These are phyloP conservation scores for Candida loeiensis DNA, from an alignment of 805 yeast species.

Conservation along the genomic window DNA sequence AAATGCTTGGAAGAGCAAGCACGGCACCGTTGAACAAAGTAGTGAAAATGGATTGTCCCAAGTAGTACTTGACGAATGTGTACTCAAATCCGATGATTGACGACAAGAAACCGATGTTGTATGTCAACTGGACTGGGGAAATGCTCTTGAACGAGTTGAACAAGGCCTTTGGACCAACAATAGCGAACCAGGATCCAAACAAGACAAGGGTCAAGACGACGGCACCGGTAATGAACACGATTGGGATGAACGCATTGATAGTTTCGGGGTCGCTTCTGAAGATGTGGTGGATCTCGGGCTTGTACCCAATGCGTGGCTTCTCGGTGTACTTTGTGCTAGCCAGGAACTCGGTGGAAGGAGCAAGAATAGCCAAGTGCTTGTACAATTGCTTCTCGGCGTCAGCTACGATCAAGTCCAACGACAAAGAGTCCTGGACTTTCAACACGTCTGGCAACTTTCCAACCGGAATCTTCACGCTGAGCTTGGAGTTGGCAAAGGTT, in stretches of 20 bases:
- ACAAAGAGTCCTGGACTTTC: conserved; percentile 29
- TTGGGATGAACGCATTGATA: conserved; percentile 49
- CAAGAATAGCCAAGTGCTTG: conserved; percentile 27
- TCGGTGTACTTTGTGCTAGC: conserved; percentile 19
- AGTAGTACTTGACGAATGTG: conserved; percentile 54
- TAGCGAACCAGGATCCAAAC: conserved; percentile 41
- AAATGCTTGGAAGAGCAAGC: conserved; percentile 52
- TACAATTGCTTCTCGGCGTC: conserved; percentile 22
- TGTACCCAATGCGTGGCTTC: conserved; percentile 41
- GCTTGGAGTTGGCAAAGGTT: conserved; percentile 17
- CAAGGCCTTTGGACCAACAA: conserved; percentile 23
- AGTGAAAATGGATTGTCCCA: conserved; percentile 57
- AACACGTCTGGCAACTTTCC: conserved; percentile 34
- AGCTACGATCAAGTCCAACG: conserved; percentile 31
- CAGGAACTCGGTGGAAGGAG: conserved; percentile 27
- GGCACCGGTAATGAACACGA: conserved; percentile 46
- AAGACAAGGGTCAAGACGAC: conserved; percentile 40
- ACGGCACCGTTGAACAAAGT: conserved; percentile 48
- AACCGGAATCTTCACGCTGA: conserved; percentile 25
- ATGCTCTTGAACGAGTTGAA: conserved; percentile 35
- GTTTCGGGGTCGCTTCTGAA: conserved; percentile 56
- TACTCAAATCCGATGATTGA: conserved; percentile 50
- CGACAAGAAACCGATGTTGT: conserved; percentile 44
- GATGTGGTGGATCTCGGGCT: conserved; percentile 60
- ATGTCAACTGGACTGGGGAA: conserved; percentile 30